Evolutionary conservation across 2,329 filamentous ascomycete species (phyloP).

Genomic region (Cladosporium cucumerinum): DNA sequence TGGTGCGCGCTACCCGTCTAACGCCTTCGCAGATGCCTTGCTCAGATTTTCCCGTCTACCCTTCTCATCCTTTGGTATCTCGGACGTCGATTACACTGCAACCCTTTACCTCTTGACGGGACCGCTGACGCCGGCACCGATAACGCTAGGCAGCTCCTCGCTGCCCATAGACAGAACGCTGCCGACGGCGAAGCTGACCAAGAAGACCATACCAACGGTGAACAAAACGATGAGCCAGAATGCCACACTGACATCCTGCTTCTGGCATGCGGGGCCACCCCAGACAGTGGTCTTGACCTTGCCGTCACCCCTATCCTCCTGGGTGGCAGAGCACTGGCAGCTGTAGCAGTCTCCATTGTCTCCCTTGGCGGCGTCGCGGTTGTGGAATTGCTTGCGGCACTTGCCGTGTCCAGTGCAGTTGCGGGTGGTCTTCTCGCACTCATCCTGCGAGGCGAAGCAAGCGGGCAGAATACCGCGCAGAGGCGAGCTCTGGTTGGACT

Average conservation of each 20-base stretch:
- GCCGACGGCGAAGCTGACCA: conserved; percentile 68
- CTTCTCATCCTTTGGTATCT: not conserved
- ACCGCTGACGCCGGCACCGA: conserved; percentile 87
- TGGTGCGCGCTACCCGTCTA: conserved; percentile 3
- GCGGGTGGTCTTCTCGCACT: conserved; percentile 67
- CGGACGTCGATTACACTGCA: not conserved
- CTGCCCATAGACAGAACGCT: conserved; percentile 80
- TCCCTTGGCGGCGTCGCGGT: conserved; percentile 35
- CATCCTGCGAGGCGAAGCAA: conserved; percentile 69
- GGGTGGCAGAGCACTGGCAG: conserved; percentile 69
- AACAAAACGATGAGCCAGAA: conserved; percentile 86
- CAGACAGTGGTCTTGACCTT: conserved; percentile 66
- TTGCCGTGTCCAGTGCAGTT: conserved; percentile 79
- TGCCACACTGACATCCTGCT: conserved; percentile 81
- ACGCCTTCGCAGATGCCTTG: conserved; percentile 17
- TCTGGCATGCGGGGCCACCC: conserved; percentile 84
- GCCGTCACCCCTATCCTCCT: conserved; percentile 47
- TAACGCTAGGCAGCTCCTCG: conserved; percentile 86
- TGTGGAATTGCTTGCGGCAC: conserved; percentile 66
- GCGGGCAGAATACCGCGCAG: conserved; percentile 58
- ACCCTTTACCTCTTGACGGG: conserved; percentile 33
- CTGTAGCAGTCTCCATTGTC: conserved; percentile 61
- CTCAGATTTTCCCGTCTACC: conserved; percentile 10
- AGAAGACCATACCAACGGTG: conserved; percentile 64
- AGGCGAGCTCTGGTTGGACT: conserved; percentile 35